These are phyloP conservation scores for Candida pini DNA, from an alignment of 805 yeast species.

Conservation along the genomic window DNA sequence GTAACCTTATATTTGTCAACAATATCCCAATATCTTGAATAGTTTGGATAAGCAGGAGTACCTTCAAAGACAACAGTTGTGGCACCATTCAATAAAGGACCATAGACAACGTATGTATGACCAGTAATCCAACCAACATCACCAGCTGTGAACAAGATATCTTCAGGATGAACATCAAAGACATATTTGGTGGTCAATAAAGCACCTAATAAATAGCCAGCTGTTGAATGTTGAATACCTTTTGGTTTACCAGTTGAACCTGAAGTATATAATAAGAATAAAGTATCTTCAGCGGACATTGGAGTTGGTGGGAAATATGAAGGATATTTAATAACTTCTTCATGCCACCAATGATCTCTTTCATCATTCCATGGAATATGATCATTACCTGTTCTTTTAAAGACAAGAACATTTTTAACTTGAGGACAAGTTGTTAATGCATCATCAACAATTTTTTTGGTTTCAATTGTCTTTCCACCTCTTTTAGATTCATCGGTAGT, in stretches of 20 bases:
- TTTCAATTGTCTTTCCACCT: slow-evolving; percentile 90
- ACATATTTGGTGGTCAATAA: slow-evolving; percentile 87
- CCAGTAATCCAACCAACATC: slow-evolving; percentile 99
- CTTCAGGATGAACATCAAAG: slow-evolving; percentile 87
- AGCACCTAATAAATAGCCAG: slow-evolving; percentile 92
- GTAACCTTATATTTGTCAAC: slow-evolving; percentile 87
- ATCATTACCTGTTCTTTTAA: slow-evolving; percentile 76
- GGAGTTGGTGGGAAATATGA: slow-evolving; percentile 84
- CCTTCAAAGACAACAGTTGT: slow-evolving; percentile 94
- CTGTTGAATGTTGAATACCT: slow-evolving; percentile 95
- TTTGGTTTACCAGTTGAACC: slow-evolving; percentile 99
- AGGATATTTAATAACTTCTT: slow-evolving; percentile 73
- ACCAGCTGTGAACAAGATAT: slow-evolving; percentile 91
- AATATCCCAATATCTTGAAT: slow-evolving; percentile 95
- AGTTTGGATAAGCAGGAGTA: slow-evolving; percentile 95
- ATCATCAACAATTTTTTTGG: slow-evolving; percentile 93
- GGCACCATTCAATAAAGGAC: slow-evolving; percentile 85
- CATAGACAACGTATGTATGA: slow-evolving; percentile 92
- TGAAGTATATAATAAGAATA: slow-evolving; percentile 92
- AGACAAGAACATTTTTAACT: slow-evolving; percentile 81
- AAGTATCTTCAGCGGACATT: slow-evolving; percentile 88
- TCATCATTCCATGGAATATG: slow-evolving; percentile 68
- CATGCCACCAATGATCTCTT: slow-evolving; percentile 96
- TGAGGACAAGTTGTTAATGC: slow-evolving; percentile 70
- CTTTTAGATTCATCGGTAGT: slow-evolving; percentile 95